Base-by-base conservation (phyloP, 345 rosid species). In the Eucalyptus dawsonii region DNA sequence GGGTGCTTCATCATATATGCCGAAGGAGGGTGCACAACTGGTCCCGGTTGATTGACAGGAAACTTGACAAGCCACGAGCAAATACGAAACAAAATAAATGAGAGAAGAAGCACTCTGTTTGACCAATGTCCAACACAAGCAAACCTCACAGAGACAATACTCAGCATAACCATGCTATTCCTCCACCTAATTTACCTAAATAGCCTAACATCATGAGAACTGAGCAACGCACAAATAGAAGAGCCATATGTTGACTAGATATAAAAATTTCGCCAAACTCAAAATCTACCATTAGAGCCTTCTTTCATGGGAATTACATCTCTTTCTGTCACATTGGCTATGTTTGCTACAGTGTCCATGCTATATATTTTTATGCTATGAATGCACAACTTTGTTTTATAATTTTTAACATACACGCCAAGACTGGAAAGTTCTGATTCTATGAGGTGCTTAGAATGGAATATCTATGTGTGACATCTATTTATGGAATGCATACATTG, bases 41-140 rank as follows among this genome's bases (percentile, higher is more conserved):
- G 93, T 89, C 94, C 99, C 29, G 93, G 92, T 88, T 89, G 90
- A 91, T 94, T 94, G 67, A 92, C 47, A 88, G 96, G 92, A 85
- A 94, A 94, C 98, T 97, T 91, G 67, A 88, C 89, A 91, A 92
- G 91, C 90, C 89, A 90, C 60, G 91, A 90, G 86, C 50, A 89
- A 24, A 88, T 56, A 49, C 29, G 76, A 62, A 88, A 89, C 89
- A 50, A 54, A 88, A 76, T 42, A 76, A 56, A 51, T 86, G 65
- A 37, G 56, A 56, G 47, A 87, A 87, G 58, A 16, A 37, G 31
- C 60, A 50, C 42, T 87, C 69, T 34, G 60, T 87, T 87, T 76
- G 83, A 76, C 83, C 47, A 76, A 76, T 76, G 47, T 21, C 83
- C 83, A 76, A 76, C 47, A 40, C 83, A 76, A 22, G 83, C 47